These are phyloP conservation scores for Miscanthus sacchariflorus DNA, from an alignment of 202 grass and related monocot genomes.

Conservation along the genomic window DNA sequence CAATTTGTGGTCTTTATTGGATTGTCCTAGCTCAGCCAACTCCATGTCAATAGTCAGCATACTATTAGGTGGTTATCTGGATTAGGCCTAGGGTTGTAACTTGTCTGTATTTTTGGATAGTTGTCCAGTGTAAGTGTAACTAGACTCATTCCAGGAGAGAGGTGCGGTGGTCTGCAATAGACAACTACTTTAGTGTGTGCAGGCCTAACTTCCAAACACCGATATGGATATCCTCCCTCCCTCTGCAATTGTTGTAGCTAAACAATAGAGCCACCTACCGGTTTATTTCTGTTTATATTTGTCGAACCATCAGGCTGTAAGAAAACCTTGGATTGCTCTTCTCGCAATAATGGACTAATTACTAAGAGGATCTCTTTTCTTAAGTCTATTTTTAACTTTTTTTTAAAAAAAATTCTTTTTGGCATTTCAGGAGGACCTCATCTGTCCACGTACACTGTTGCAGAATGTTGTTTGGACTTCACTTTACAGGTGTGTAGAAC, in stretches of 20 bases:
- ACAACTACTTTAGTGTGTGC: too few species aligned
- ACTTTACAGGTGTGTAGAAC: conserved; percentile 48
- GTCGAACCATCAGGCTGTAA: not conserved
- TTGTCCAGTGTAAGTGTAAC: not conserved
- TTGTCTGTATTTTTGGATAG: not conserved
- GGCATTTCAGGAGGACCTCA: conserved; percentile 43
- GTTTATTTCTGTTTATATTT: not conserved
- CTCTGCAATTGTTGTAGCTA: too few species aligned
- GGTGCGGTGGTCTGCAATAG: too few species aligned
- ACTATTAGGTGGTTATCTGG: too few species aligned
- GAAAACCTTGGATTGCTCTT: not conserved
- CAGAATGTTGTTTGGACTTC: conserved; percentile 47
- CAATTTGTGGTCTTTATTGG: not conserved
- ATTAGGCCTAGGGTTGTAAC: not conserved
- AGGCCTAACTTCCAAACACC: too few species aligned
- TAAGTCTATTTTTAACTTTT: too few species aligned
- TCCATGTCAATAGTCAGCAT: too few species aligned
- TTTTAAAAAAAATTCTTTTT: not conserved
- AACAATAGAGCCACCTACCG: too few species aligned
- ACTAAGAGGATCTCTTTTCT: not conserved
- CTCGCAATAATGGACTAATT: not conserved
- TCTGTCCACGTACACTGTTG: conserved; percentile 35
- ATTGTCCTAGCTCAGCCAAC: too few species aligned
- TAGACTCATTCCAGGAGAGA: not conserved
- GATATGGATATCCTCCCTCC: too few species aligned